Percentiles rank a stretch among this genome's conserved stretches.
phyloP scores from a whole-genome alignment of 768 basidiomycete genomes.

The Suillus occidentalis region DNA sequence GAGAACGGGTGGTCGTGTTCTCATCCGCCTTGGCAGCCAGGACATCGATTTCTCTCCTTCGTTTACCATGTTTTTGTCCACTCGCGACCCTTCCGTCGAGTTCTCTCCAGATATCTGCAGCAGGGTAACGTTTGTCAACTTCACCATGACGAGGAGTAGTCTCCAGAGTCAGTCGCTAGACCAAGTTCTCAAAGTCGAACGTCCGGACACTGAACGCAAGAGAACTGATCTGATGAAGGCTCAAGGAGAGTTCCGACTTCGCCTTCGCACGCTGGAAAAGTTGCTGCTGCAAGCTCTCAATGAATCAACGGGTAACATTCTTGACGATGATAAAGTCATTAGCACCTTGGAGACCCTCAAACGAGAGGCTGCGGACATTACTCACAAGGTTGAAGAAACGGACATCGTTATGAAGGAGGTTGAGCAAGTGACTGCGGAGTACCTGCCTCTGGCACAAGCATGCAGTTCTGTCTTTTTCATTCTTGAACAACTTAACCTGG shows the following conservation, averaged over 20 bases:
- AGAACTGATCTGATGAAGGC: conserved; percentile 96
- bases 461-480: conserved; percentile 98
- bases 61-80: conserved; percentile 99
- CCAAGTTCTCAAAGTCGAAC: conserved; percentile 94
- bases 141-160: conserved; percentile 98
- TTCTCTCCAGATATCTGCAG: conserved; percentile 99
- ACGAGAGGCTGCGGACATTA: conserved; percentile 94
- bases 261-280: conserved; percentile 90
- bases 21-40: conserved; percentile 94
- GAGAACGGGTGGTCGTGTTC: conserved; percentile 93
- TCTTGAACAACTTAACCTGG: conserved; percentile 87
- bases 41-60: conserved; percentile 99
- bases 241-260: conserved; percentile 95
- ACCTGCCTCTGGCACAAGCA: conserved; percentile 90
- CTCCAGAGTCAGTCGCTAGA: conserved; percentile 97
- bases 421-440: conserved; percentile 92
- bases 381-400: conserved; percentile 93
- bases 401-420: conserved; percentile 96
- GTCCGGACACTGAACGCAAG: conserved; percentile 94
- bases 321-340: conserved; percentile 99
- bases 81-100: conserved; percentile 94
- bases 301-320: conserved; percentile 94
- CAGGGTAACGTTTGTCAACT: conserved; percentile 93
- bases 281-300: conserved; percentile 92
- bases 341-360: conserved; percentile 94